These are phyloP conservation scores for Sporothrix euskadiensis DNA, from an alignment of 2,329 filamentous ascomycete species.

Conservation along the genomic window DNA sequence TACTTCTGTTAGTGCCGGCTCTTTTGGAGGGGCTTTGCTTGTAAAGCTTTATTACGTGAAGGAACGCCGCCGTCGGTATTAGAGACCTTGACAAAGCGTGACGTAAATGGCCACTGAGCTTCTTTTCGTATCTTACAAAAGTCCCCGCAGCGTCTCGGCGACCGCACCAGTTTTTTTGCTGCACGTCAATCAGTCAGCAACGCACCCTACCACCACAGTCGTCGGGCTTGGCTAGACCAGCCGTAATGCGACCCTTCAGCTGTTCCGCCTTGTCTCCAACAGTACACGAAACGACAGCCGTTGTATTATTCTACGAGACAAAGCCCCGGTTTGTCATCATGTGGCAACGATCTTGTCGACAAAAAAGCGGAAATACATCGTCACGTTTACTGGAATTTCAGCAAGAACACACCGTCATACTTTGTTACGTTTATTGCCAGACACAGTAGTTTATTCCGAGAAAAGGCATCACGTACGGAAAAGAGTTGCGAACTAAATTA, in stretches of 20 bases:
- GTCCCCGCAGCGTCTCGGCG: neutral
- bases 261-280: neutral
- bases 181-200: slow-evolving; percentile 11
- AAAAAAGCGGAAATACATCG: neutral
- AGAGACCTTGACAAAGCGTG: slow-evolving; percentile 32
- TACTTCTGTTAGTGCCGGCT: neutral
- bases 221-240: neutral
- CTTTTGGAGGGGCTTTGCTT: neutral
- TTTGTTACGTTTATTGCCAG: neutral
- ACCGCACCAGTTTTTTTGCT: neutral
- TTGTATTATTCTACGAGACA: neutral
- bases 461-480: neutral
- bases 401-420: neutral
- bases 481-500: too few species aligned
- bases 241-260: neutral
- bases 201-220: too few species aligned
- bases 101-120: slow-evolving; percentile 25
- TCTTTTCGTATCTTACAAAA: neutral
- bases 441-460: neutral
- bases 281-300: neutral
- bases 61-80: neutral
- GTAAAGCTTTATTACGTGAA: slow-evolving; percentile 4
- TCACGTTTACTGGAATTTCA: neutral
- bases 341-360: neutral
- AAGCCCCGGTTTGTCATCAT: neutral